Evolutionary conservation across 1,284 basidiomycete genomes (phyloP).

Genomic region (Polyporus tsugae): DNA sequence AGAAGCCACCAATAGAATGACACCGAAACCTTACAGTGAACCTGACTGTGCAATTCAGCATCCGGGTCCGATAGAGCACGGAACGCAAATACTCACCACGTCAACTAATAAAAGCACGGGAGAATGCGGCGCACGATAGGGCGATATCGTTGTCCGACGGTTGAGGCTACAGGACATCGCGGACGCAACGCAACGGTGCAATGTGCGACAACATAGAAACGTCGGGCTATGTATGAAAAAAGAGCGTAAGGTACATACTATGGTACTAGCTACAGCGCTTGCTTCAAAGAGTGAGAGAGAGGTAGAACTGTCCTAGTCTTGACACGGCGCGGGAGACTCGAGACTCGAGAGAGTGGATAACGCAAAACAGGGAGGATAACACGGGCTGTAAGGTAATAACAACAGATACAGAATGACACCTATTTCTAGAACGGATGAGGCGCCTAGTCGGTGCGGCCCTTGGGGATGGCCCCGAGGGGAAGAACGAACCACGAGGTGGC

Average conservation of each 20-base stretch:
- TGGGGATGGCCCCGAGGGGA: slow-evolving; percentile 54
- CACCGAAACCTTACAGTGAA: background rate
- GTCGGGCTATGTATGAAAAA: background rate
- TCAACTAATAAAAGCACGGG: too few relatives aligned
- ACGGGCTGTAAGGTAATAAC: background rate
- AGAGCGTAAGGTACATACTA: background rate
- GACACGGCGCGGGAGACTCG: background rate
- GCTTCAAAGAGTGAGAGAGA: background rate
- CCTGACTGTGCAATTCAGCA: background rate
- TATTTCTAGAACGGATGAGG: background rate
- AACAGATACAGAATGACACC: too few relatives aligned
- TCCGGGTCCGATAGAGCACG: background rate
- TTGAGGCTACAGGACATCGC: too few relatives aligned
- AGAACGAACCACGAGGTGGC: slow-evolving; percentile 59
- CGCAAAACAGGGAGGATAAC: background rate
- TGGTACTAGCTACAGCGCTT: background rate
- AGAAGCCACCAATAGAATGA: background rate
- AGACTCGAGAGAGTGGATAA: background rate
- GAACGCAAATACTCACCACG: background rate
- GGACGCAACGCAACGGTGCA: too few relatives aligned
- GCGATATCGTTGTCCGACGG: too few relatives aligned
- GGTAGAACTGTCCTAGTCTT: background rate
- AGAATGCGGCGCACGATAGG: too few relatives aligned
- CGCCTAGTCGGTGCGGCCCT: slow-evolving; percentile 32
- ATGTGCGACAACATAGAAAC: background rate